Percentiles rank a stretch among this genome's conserved stretches.
Evolutionary conservation across 2,329 filamentous ascomycete genomes (phyloP).

Genomic region (Aspergillus sp.): DNA sequence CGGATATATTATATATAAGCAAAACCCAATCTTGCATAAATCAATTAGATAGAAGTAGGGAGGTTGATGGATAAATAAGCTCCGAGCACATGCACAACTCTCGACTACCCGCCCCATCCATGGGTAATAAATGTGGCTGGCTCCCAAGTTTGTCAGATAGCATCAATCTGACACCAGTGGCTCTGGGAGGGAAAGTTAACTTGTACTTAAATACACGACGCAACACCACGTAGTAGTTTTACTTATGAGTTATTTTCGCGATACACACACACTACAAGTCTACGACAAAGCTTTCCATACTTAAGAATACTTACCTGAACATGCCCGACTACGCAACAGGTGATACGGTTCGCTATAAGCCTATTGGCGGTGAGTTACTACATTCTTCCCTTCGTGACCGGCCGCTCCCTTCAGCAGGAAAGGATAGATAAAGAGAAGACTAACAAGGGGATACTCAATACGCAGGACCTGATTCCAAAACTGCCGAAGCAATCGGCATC

Average conservation of each 20-base stretch:
- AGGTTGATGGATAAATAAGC: background rate
- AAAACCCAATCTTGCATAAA: background rate
- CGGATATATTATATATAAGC: background rate
- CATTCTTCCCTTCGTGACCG: too few species aligned
- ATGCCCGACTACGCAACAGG: background rate
- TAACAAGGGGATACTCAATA: too few species aligned
- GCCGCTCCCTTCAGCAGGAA: too few species aligned
- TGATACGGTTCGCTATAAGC: constrained; percentile 1
- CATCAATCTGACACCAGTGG: constrained; percentile 1
- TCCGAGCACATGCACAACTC: background rate
- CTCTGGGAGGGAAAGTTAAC: background rate
- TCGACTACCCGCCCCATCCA: background rate
- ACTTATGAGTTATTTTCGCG: too few species aligned
- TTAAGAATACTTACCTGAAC: too few species aligned
- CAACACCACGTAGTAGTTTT: too few species aligned
- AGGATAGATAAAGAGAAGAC: too few species aligned
- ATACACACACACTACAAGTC: background rate
- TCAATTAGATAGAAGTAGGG: background rate
- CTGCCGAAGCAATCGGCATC: constrained; percentile 39
- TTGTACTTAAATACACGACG: background rate
- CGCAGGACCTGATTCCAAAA: constrained; percentile 43
- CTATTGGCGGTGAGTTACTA: background rate
- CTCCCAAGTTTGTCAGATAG: background rate
- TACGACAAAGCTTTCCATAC: too few species aligned
- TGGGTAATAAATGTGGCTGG: background rate